Conservation (phyloP, 1,139 yeast species). For the Yamadazyma triangularis region DNA sequence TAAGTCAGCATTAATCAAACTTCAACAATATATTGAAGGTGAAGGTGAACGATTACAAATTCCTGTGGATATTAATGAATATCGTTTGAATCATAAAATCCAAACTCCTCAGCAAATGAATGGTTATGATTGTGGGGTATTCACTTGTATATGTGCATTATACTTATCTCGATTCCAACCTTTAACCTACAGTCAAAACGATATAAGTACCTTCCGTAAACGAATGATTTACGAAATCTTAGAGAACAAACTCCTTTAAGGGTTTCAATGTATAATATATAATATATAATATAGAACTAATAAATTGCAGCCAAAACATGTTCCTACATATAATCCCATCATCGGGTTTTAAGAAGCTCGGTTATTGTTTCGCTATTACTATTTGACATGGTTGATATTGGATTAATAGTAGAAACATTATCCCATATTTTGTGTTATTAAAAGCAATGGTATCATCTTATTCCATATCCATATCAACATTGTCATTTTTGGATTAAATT, state of each 20-base stretch:
- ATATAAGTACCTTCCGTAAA: conserved; percentile 65
- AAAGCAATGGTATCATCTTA: too few species aligned
- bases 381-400: too few species aligned
- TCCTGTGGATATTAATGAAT: conserved; percentile 20
- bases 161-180: conserved; percentile 47
- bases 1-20: conserved; percentile 27
- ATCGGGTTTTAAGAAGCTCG: too few species aligned
- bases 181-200: conserved; percentile 58
- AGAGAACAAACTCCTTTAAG: conserved; percentile 3
- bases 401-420: too few species aligned
- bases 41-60: conserved; percentile 46
- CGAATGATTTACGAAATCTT: conserved; percentile 61
- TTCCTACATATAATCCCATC: too few species aligned
- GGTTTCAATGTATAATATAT: too few species aligned
- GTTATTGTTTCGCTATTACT: too few species aligned
- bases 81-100: conserved; percentile 28
- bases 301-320: too few species aligned
- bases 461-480: too few species aligned
- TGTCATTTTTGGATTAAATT: too few species aligned
- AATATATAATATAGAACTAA: too few species aligned
- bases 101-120: conserved; percentile 82
- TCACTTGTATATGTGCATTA: conserved; percentile 76
- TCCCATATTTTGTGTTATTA: too few species aligned
- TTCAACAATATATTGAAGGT: conserved; percentile 57
- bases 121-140: conserved; percentile 95